Base-by-base conservation (phyloP, 2,329 filamentous ascomycete genomes). In the Trichocomaceae sp. region DNA sequence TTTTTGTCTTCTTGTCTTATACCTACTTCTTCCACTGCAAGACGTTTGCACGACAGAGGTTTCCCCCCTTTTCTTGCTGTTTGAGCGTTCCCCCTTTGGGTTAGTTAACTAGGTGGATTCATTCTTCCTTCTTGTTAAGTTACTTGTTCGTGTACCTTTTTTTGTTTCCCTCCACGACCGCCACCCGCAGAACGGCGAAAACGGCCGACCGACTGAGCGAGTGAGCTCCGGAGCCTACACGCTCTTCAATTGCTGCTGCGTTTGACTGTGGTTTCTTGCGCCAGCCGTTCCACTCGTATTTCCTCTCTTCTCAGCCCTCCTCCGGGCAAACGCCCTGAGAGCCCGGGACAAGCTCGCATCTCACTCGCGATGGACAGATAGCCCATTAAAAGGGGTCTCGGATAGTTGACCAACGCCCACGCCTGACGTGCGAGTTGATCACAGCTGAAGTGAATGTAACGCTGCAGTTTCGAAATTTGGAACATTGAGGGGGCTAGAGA, bases 361-460 rank as follows among this genome's bases (percentile, higher is more conserved):
- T 60, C 58, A 64, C 64, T 20, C 69, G 68, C 67, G 63, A 72
- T 72, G 69, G 69, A 71, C 65, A 64, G 66, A 62, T 72, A 26
- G 71, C 62, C 64, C 62, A 60, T 20, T 60, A 52, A 54, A 63
- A 61, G 59, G 63, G 63, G 67, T 70, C 66, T 67, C 69, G 68
- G 66, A 60, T 62, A 70, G 67, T 63, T 63, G 61, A 64, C 69
- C 63, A 66, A 62, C 63, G 22, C 20, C 67, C 59, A 37, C 47
- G 65, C 61, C 55, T 41, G 49, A 50, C 39, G 29, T 35, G 37
- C 17, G 46, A 45, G 17, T 41, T 42, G 10, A 33, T 20, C 31
- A 7, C 44, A 49, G 10, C 49, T 19, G 17, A 42, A 39, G 47
- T 57, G 47, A 26, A 49, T 53, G 52, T 42, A n/a, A n/a, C 12